A percentile compares a stretch with the other conserved stretches of the same genome.
phyloP scores from a whole-genome alignment of 345 rosid genomes.

The Sisymbrium altissimum region DNA sequence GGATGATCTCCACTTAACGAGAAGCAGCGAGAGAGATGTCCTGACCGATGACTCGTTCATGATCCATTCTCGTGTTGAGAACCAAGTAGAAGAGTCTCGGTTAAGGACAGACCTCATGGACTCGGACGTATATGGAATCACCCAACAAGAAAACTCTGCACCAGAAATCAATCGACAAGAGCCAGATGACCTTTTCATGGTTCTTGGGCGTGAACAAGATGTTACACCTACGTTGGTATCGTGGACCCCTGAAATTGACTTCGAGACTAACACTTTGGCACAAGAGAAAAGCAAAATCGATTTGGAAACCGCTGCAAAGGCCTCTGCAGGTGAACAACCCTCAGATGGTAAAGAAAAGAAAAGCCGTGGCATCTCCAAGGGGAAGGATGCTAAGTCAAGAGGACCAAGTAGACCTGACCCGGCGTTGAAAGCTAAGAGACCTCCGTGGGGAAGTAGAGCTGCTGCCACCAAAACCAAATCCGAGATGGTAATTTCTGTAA shows the following conservation, averaged over 20 bases:
- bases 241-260: constrained; percentile 87
- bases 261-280: constrained; percentile 44
- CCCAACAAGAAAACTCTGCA: constrained; percentile 39
- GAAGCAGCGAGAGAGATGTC: constrained; percentile 49
- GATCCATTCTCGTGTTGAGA: constrained; percentile 60
- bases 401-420: constrained; percentile 46
- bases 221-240: constrained; percentile 39
- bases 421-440: constrained; percentile 50
- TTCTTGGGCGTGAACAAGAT: constrained; percentile 67
- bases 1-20: constrained; percentile 20
- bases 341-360: constrained; percentile 39
- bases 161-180: constrained; percentile 43
- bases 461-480: constrained; percentile 55
- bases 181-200: constrained; percentile 95
- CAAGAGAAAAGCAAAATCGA: constrained; percentile 39
- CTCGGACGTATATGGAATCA: constrained; percentile 49
- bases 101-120: constrained; percentile 61
- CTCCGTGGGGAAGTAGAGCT: constrained; percentile 58
- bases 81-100: constrained; percentile 44
- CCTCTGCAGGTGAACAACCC: constrained; percentile 31
- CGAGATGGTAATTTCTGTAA: constrained; percentile 49
- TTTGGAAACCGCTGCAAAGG: constrained; percentile 33
- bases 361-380: constrained; percentile 32
- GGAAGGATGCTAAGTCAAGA: constrained; percentile 60
- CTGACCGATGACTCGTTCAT: constrained; percentile 84